Evolutionary conservation across 148 eudicot species (phyloP).

Genomic region (Rhododendron vialii): DNA sequence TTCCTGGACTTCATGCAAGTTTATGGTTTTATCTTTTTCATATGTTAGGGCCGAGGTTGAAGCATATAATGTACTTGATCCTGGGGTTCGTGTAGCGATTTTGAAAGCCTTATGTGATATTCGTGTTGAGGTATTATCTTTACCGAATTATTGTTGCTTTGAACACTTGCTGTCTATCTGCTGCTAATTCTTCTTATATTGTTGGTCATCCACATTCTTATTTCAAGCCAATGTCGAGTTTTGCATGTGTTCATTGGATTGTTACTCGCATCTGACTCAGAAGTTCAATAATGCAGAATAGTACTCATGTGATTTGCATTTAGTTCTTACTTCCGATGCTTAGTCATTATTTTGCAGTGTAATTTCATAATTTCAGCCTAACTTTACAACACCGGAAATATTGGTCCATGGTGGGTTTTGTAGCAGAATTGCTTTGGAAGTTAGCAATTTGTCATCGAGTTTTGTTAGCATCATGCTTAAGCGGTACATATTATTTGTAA

Average conservation of each 20-base stretch:
- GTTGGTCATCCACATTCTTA: background rate
- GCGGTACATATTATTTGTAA: background rate
- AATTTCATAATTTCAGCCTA: background rate
- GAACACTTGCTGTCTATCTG: background rate
- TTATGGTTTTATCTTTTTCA: slow-evolving; percentile 11
- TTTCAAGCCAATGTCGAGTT: background rate
- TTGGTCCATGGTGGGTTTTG: background rate
- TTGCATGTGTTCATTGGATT: background rate
- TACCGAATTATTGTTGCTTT: background rate
- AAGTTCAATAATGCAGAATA: background rate
- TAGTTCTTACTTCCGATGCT: background rate
- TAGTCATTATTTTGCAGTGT: background rate
- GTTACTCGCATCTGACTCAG: background rate
- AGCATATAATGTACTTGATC: slow-evolving; percentile 73
- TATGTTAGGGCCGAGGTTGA: slow-evolving; percentile 74
- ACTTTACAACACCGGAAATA: background rate
- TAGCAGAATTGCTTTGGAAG: background rate
- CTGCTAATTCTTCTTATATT: background rate
- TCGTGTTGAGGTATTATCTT: slow-evolving; percentile 84
- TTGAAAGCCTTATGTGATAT: slow-evolving; percentile 93
- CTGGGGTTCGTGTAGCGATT: slow-evolving; percentile 76
- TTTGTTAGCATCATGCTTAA: background rate
- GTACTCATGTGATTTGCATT: background rate
- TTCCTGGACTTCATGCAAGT: background rate
- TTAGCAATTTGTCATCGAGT: background rate